Conservation (phyloP, 148 eudicot species). For the Persicaria tinctoria region DNA sequence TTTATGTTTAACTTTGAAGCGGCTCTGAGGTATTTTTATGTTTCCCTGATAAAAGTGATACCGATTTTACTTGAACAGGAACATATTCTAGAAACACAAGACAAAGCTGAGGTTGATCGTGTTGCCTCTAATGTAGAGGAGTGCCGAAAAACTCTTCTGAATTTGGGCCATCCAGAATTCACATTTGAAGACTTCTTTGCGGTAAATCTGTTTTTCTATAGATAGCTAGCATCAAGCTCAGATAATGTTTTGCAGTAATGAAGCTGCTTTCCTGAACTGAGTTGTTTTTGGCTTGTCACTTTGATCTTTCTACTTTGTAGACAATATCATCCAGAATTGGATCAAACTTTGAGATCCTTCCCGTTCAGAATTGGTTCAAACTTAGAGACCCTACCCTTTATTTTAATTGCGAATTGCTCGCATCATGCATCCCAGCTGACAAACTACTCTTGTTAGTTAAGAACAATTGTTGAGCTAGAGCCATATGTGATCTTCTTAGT, state of each 20-base stretch:
- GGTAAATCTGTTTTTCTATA: constrained; percentile 27
- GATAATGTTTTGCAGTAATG: not conserved
- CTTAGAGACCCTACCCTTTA: not conserved
- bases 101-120: constrained; percentile 67
- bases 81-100: constrained; percentile 78
- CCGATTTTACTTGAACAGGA: constrained; percentile 35
- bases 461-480: not conserved
- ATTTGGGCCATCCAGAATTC: constrained; percentile 85
- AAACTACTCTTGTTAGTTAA: not conserved
- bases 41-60: not conserved
- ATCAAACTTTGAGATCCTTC: not conserved
- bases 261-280: not conserved
- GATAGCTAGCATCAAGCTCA: not conserved
- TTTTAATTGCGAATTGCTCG: not conserved
- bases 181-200: constrained; percentile 91
- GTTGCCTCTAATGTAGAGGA: constrained; percentile 57
- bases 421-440: not conserved
- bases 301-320: not conserved
- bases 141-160: constrained; percentile 72
- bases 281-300: not conserved
- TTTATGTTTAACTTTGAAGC: not conserved
- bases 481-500: not conserved
- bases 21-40: not conserved
- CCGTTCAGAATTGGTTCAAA: not conserved
- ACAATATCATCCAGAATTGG: not conserved